Conservation (phyloP, 106 monocot species). For the Phalaenopsis equestris region DNA sequence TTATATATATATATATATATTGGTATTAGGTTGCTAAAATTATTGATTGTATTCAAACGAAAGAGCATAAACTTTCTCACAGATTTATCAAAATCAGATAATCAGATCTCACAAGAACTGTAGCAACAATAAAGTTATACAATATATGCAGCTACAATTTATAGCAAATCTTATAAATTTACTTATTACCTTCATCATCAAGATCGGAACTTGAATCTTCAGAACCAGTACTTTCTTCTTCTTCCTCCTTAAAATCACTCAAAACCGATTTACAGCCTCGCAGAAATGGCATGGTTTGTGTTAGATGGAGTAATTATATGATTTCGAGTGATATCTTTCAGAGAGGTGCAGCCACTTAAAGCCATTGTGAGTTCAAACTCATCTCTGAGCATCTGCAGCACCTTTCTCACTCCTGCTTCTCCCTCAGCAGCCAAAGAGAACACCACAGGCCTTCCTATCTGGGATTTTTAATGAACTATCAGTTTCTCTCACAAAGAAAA, state of each 20-base stretch:
- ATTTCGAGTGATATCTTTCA: constrained; percentile 77
- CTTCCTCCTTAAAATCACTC: neutral
- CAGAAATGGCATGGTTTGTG: constrained; percentile 7
- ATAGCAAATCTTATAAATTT: neutral
- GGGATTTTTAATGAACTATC: neutral
- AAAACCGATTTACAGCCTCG: constrained; percentile 34
- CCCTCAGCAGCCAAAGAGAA: constrained; percentile 84
- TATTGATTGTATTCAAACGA: neutral
- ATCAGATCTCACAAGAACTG: neutral
- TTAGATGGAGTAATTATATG: constrained; percentile 62
- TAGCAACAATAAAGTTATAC: neutral
- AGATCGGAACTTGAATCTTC: no score
- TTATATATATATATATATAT: no score
- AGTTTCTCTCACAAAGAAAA: neutral
- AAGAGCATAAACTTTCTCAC: neutral
- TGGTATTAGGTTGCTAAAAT: no score
- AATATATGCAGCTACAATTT: neutral
- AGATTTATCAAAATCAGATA: neutral
- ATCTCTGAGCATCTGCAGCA: constrained; percentile 82
- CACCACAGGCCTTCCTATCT: constrained; percentile 90
- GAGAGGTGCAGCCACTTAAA: constrained; percentile 72
- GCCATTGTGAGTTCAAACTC: constrained; percentile 94
- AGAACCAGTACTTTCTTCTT: neutral
- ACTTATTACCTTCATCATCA: no score
- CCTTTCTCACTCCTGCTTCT: constrained; percentile 74